Evolutionary conservation across 2,329 filamentous ascomycete genomes (phyloP).

Genomic region (Neospermospora avenae): DNA sequence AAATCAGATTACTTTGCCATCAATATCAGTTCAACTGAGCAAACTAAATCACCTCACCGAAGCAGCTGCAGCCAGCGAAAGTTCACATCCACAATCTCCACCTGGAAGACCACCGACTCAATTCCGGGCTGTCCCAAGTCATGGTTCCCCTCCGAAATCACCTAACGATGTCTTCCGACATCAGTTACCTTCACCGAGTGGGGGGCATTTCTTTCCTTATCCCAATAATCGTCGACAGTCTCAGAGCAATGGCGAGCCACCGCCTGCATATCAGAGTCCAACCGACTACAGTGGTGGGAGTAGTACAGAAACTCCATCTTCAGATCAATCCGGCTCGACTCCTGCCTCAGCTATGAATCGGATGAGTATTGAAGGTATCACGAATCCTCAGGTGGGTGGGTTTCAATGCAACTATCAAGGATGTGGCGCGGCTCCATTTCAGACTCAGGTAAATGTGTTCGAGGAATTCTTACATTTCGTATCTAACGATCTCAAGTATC

Average conservation of each 20-base stretch:
- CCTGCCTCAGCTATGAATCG: slow-evolving; percentile 46
- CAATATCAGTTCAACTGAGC: slow-evolving; percentile 31
- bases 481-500: slow-evolving; percentile 43
- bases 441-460: slow-evolving; percentile 56
- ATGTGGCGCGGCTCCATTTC: slow-evolving; percentile 71
- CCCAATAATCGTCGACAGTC: slow-evolving; percentile 28
- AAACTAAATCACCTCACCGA: slow-evolving; percentile 31
- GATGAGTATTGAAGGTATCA: slow-evolving; percentile 58
- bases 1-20: slow-evolving; percentile 31
- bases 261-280: slow-evolving; percentile 24
- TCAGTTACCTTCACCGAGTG: slow-evolving; percentile 39
- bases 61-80: slow-evolving; percentile 17
- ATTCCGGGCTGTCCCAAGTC: slow-evolving; percentile 25
- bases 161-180: slow-evolving; percentile 39
- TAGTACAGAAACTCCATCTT: slow-evolving; percentile 46
- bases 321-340: slow-evolving; percentile 44
- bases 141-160: slow-evolving; percentile 33
- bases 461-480: background rate
- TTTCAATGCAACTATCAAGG: slow-evolving; percentile 60
- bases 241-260: slow-evolving; percentile 21
- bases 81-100: slow-evolving; percentile 31
- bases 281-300: slow-evolving; percentile 30
- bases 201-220: slow-evolving; percentile 18
- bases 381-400: slow-evolving; percentile 49
- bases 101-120: slow-evolving; percentile 24